Base-by-base conservation (phyloP, 2,329 filamentous ascomycete species). In the Xylariaceae sp. region DNA sequence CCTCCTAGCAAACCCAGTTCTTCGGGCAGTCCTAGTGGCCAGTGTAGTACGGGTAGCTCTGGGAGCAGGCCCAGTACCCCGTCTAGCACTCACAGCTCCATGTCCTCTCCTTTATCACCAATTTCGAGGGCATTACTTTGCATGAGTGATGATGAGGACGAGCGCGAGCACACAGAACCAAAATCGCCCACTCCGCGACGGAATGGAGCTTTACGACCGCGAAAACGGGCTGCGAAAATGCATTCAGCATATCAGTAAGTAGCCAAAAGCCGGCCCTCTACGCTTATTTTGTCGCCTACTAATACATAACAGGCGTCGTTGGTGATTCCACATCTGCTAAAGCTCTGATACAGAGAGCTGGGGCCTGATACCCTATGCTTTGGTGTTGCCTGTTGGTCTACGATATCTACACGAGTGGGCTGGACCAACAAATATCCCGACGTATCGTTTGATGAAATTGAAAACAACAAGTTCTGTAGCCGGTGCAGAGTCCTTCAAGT, bases 121-220 rank as follows among this genome's bases (percentile, higher is more conserved):
- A 70, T 65, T 34, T 70, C 72, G 23, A 66, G 66, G 9, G 70
- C 70, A 60, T 56, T 73, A n/a, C 65, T 73, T 45, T 70, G 71
- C 13, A 49, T 72, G 56, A 61, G 58, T n/a, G 60, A 62, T 30
- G 64, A 65, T 42, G 63, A 61, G 44, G 65, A 54, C 8, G 69
- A 66, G 23, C 68, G 53, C 8, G 69, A 66, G 23, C 68, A 72
- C 15, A 49, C 61, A 10, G 67, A 56, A 47, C 61, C 23, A 48
- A 64, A 65, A 5, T 66, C 66, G 3, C 65, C 66, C 2, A 63
- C 62, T 18, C 61, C 62, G n/a, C 65, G 59, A 47, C 49, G 54
- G 9, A 66, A 66, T 11, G 59, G 59, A 35, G 34, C 56, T 7
- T 56, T 61, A 3, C 55, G 59, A 52, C 49, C 64, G 39, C 67